Conservation (phyloP, 2,329 filamentous ascomycete genomes). For the Colletotrichum costaricense region DNA sequence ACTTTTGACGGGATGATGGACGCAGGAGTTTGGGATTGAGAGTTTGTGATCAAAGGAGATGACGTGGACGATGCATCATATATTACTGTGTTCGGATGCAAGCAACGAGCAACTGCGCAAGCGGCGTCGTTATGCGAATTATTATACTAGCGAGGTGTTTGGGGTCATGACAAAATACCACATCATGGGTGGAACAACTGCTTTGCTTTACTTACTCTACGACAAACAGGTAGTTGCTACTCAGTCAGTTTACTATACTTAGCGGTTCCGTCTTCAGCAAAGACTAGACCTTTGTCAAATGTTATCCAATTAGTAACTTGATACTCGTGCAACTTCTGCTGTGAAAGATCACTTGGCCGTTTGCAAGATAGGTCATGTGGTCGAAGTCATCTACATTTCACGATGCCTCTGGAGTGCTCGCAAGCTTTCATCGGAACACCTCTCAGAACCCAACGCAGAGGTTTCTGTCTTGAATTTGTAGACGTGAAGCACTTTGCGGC, state of each 20-base stretch:
- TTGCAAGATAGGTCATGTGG: neutral
- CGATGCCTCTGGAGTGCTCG: neutral
- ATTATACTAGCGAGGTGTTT: conserved; percentile 8
- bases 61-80: neutral
- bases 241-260: neutral
- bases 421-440: neutral
- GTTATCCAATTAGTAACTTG: neutral
- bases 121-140: neutral
- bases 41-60: neutral
- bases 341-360: neutral
- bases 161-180: neutral
- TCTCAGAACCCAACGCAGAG: neutral
- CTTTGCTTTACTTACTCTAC: neutral
- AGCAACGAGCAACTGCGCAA: neutral
- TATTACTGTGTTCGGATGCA: neutral
- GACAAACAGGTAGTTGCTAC: neutral
- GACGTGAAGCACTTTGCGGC: neutral
- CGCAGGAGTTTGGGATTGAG: conserved; percentile 21
- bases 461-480: neutral
- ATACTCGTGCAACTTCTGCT: neutral
- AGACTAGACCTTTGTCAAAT: neutral
- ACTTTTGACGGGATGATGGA: conserved; percentile 8
- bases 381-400: neutral
- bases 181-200: neutral
- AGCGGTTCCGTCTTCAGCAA: neutral